A percentile compares a stretch with the other conserved stretches of the same genome.
These are phyloP conservation scores for Beauveria australis DNA, from an alignment of 2,329 filamentous ascomycete genomes.

Conservation along the genomic window DNA sequence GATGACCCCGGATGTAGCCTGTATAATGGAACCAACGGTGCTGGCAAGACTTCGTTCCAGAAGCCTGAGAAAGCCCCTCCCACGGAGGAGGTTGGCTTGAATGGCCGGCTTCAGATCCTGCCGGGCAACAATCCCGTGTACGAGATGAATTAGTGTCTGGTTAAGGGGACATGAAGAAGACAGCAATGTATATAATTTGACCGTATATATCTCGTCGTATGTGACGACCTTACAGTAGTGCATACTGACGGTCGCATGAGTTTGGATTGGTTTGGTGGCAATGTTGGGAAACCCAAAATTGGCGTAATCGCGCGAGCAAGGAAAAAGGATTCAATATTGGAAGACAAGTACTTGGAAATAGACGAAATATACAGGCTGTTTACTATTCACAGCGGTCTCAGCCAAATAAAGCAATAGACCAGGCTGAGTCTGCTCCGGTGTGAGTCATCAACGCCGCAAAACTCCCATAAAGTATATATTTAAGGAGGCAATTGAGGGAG, in stretches of 20 bases:
- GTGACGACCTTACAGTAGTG: too few species aligned
- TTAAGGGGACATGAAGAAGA: too few species aligned
- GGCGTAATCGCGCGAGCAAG: neutral
- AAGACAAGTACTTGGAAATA: neutral
- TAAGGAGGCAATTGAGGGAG: neutral
- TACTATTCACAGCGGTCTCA: neutral
- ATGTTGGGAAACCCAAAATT: neutral
- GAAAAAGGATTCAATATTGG: neutral
- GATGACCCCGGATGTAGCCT: conserved; percentile 17
- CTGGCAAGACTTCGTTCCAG: conserved; percentile 14
- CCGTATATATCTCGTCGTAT: neutral
- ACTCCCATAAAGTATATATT: neutral
- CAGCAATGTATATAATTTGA: neutral
- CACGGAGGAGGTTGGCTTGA: conserved; percentile 19
- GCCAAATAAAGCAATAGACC: neutral
- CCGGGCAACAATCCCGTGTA: conserved; percentile 21
- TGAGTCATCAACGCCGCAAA: neutral
- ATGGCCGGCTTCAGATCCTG: conserved; percentile 16
- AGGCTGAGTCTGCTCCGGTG: neutral
- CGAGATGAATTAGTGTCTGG: neutral
- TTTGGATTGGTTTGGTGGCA: too few species aligned
- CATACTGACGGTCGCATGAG: too few species aligned
- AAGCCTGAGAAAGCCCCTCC: conserved; percentile 15
- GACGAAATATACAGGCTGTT: neutral
- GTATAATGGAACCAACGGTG: conserved; percentile 18